Evolutionary conservation across 805 yeast species (phyloP).

Genomic region (Pichia kluyveri): DNA sequence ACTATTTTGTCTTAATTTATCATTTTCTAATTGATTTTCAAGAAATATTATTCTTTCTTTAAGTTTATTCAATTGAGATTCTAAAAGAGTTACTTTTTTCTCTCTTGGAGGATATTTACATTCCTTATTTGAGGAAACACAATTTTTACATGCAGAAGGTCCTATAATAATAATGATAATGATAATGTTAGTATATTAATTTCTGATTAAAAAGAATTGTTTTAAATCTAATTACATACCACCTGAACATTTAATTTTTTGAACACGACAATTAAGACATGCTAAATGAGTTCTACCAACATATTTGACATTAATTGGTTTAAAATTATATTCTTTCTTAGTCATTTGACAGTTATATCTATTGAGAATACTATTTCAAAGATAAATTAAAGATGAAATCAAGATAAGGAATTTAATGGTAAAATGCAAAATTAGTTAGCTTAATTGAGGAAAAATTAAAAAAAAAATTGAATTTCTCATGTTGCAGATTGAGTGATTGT

Average conservation of each 20-base stretch:
- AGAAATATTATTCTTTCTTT: conserved; percentile 9
- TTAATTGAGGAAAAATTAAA: too few relatives aligned
- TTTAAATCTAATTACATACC: neutral
- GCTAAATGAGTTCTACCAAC: conserved; percentile 25
- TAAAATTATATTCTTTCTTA: neutral
- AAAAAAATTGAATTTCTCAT: too few relatives aligned
- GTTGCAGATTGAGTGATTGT: too few relatives aligned
- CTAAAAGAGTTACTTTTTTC: conserved; percentile 15
- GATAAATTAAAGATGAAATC: too few relatives aligned
- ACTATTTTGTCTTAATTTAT: neutral
- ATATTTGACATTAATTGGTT: conserved; percentile 3
- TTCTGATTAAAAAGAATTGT: neutral
- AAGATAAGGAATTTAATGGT: too few relatives aligned
- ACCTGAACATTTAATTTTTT: conserved; percentile 41
- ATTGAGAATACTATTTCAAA: too few relatives aligned
- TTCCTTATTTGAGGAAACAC: conserved; percentile 9
- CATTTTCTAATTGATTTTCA: conserved; percentile 6
- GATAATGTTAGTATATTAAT: neutral
- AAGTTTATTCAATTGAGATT: conserved; percentile 12
- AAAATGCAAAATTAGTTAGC: too few relatives aligned
- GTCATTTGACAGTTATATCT: neutral
- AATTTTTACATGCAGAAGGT: conserved; percentile 13
- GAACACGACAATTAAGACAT: conserved; percentile 37
- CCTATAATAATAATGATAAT: neutral
- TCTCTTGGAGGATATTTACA: conserved; percentile 15